A percentile compares a stretch with the other conserved stretches of the same genome.
These are phyloP conservation scores for Termitomyces eurrhizus DNA, from an alignment of 768 basidiomycete genomes.

Conservation along the genomic window DNA sequence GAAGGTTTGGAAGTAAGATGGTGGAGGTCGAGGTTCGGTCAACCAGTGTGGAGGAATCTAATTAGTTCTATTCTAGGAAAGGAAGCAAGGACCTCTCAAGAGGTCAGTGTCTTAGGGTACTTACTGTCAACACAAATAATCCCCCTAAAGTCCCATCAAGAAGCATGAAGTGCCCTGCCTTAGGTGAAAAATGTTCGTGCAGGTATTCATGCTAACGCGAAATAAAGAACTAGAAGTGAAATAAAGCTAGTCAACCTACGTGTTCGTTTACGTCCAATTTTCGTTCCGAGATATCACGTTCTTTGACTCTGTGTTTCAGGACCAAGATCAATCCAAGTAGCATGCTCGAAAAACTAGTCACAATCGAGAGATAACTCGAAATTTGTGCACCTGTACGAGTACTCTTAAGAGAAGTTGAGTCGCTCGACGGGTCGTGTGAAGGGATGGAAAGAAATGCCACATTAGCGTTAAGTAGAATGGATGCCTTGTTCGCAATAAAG, in stretches of 20 bases:
- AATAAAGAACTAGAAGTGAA: not conserved
- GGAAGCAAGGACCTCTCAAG: too few species aligned
- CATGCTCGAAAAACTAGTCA: conserved; percentile 38
- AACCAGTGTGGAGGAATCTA: too few species aligned
- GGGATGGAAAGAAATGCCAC: conserved; percentile 43
- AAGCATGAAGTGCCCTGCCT: too few species aligned
- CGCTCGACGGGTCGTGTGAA: conserved; percentile 34
- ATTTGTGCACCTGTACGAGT: conserved; percentile 29
- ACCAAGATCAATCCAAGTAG: conserved; percentile 41
- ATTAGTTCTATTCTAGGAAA: too few species aligned
- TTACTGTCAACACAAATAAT: too few species aligned
- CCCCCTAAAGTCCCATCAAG: too few species aligned
- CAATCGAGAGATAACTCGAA: conserved; percentile 39
- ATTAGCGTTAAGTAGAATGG: conserved; percentile 45
- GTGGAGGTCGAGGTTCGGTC: too few species aligned
- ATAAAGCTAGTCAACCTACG: not conserved
- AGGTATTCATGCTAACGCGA: not conserved
- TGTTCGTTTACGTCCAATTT: not conserved
- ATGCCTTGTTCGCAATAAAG: conserved; percentile 35
- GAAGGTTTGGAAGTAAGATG: too few species aligned
- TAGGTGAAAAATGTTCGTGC: too few species aligned
- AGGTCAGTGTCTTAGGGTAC: too few species aligned
- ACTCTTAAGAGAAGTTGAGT: conserved; percentile 5
- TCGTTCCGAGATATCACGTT: conserved; percentile 5
- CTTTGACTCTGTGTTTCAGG: conserved; percentile 34